A percentile compares a stretch with the other conserved stretches of the same genome.
phyloP scores from a whole-genome alignment of 176 grass and related monocot species.

The Bolboschoenus planiculmis region DNA sequence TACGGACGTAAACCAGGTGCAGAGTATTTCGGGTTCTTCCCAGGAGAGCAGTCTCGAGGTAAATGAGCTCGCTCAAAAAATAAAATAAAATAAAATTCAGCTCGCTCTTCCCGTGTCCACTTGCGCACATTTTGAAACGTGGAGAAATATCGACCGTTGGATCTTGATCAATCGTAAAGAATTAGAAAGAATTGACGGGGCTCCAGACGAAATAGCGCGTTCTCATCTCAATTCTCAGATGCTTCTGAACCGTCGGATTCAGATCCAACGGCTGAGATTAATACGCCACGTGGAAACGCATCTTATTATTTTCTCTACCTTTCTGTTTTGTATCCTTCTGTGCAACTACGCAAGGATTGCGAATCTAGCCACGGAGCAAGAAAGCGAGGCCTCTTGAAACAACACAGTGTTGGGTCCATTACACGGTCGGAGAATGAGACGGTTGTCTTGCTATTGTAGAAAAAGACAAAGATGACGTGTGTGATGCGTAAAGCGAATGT shows the following conservation, averaged over 20 bases:
- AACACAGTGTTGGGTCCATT: background rate
- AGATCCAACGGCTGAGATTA: background rate
- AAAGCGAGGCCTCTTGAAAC: background rate
- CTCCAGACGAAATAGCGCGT: background rate
- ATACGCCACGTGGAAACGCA: background rate
- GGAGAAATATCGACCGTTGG: background rate
- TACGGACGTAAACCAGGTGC: background rate
- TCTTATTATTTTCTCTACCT: background rate
- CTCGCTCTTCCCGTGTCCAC: background rate
- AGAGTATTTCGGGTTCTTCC: background rate
- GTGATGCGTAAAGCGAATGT: background rate
- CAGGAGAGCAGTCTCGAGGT: background rate
- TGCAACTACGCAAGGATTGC: too few relatives aligned
- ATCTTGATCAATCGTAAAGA: background rate
- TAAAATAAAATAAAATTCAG: too few relatives aligned
- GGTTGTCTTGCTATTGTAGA: background rate
- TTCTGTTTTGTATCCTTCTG: background rate
- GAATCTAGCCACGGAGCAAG: background rate
- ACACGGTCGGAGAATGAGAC: background rate
- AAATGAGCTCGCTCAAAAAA: too few relatives aligned
- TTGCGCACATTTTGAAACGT: background rate
- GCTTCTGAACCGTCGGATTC: background rate
- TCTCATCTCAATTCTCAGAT: too few relatives aligned
- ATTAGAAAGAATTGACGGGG: too few relatives aligned
- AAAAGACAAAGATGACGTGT: background rate